These are phyloP conservation scores for Starmerella potacharoeniae DNA, from an alignment of 805 yeast genomes.

Conservation along the genomic window DNA sequence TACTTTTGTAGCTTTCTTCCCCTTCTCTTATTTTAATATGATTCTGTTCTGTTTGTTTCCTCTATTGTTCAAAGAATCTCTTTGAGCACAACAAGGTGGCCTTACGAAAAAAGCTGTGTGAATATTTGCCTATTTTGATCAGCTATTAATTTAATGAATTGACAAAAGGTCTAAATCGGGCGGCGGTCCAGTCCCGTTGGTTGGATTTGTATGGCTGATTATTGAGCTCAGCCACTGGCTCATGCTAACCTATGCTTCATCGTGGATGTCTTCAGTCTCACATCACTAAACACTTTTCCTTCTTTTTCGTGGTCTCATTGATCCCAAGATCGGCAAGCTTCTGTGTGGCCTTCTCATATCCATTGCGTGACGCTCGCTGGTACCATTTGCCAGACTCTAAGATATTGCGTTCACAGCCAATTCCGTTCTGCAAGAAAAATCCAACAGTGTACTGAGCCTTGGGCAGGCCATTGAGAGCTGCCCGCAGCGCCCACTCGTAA, in stretches of 20 bases:
- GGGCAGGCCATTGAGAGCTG: conserved; percentile 62
- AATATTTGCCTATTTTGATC: too few species aligned
- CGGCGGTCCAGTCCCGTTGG: not conserved
- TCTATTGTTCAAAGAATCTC: too few species aligned
- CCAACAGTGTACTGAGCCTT: conserved; percentile 83
- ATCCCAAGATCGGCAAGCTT: conserved; percentile 21
- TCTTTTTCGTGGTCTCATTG: conserved; percentile 25
- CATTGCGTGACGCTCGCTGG: conserved; percentile 54
- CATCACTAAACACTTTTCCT: conserved; percentile 35
- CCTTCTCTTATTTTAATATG: too few species aligned
- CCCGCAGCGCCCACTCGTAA: conserved; percentile 84
- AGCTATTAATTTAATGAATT: not conserved
- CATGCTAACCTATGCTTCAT: not conserved
- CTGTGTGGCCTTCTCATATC: conserved; percentile 40
- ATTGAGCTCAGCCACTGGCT: not conserved
- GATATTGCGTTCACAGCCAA: conserved; percentile 59
- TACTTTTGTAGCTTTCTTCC: too few species aligned
- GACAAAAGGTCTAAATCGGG: not conserved
- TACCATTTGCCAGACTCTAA: conserved; percentile 64
- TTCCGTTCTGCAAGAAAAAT: conserved; percentile 73
- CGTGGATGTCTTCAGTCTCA: conserved; percentile 12
- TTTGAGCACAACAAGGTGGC: too few species aligned
- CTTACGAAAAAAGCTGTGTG: too few species aligned
- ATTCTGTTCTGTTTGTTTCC: too few species aligned
- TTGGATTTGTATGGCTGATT: not conserved